phyloP scores from a whole-genome alignment of 495 filamentous ascomycete genomes.

The Corynascus novoguineensis region DNA sequence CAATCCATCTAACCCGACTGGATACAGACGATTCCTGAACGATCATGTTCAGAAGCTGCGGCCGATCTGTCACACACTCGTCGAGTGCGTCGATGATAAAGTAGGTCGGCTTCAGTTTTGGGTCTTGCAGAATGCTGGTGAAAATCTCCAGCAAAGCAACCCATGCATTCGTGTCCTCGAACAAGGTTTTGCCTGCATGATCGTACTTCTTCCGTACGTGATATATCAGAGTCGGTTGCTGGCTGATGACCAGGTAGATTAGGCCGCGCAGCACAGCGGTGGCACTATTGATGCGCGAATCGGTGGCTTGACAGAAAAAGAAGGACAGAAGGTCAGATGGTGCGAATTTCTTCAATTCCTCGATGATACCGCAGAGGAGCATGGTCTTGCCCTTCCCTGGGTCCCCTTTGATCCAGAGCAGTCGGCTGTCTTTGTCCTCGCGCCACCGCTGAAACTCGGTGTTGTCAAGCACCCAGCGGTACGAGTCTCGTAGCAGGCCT shows the following conservation, averaged over 20 bases:
- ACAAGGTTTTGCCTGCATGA: not conserved
- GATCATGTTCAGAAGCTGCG: constrained; percentile 32
- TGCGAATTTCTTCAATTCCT: constrained; percentile 25
- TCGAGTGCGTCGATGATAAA: constrained; percentile 18
- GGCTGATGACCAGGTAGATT: constrained; percentile 35
- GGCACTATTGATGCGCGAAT: constrained; percentile 38
- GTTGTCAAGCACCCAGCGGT: constrained; percentile 41
- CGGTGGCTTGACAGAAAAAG: constrained; percentile 47
- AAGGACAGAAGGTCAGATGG: constrained; percentile 12
- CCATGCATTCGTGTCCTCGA: not conserved
- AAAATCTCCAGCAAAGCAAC: constrained; percentile 1
- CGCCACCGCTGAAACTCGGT: constrained; percentile 32
- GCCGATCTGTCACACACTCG: constrained; percentile 33
- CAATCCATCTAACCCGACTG: constrained; percentile 33
- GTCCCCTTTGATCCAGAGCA: constrained; percentile 50
- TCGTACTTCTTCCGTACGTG: not conserved
- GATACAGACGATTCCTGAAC: constrained; percentile 14
- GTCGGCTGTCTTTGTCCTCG: constrained; percentile 21
- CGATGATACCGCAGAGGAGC: constrained; percentile 40
- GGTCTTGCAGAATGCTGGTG: constrained; percentile 3
- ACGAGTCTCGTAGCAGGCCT: constrained; percentile 39
- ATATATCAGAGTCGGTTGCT: not conserved
- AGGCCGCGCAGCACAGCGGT: constrained; percentile 39
- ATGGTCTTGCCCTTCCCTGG: constrained; percentile 45
- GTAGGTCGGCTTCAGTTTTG: constrained; percentile 20